Evolutionary conservation across 2,329 filamentous ascomycete genomes (phyloP), one percentile per base, ranked within the genome.

Genomic region (Ophiocordyceps australis): DNA sequence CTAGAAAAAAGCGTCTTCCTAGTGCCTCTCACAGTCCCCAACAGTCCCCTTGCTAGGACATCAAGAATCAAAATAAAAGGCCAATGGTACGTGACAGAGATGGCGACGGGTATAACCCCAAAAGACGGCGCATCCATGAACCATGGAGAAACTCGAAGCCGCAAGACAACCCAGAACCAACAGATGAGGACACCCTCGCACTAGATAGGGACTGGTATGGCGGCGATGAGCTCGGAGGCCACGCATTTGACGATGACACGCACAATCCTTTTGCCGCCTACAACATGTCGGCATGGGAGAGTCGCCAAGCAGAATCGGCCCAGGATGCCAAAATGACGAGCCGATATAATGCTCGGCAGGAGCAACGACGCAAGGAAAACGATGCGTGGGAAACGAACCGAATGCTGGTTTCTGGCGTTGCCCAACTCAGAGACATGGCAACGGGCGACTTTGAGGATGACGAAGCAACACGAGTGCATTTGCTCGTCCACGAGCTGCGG

Each of bases 371-470:
- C 47, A 83, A 79, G 45, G 89, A 98, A 44, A 83, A 89, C 22
- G 89, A 98, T 51, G 86, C 85, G 0, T 98, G 89, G 89, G 91
- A 98, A 51, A 89, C 86, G 11, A 98, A 98, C 47, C 79, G 89
- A 31, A 95, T 98, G 89, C 63, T 98, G 32, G 89, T 85, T 2
- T 94, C 85, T 13, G 86, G 86, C 29, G 85, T 98, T 12, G 89
- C 89, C 12, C 91, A 98, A 49, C 63, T 86, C 42, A 62, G 82
- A 37, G 80, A 89, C 40, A 70, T 82, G 45, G 74, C 74, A 14
- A 65, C 69, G 24, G n/a, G n/a, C n/a, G 82, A 89, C 43, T 92
- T 94, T 41, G 75, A 92, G 35, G 89, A 98, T 35, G 78, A 94
- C 25, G 89, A 98, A 43, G 73, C 71, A 14, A 92, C 77, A 7